A percentile compares a stretch with the other conserved stretches of the same genome.
phyloP scores from a whole-genome alignment of 768 basidiomycete genomes.

The Mycena olivaceomarginata region DNA sequence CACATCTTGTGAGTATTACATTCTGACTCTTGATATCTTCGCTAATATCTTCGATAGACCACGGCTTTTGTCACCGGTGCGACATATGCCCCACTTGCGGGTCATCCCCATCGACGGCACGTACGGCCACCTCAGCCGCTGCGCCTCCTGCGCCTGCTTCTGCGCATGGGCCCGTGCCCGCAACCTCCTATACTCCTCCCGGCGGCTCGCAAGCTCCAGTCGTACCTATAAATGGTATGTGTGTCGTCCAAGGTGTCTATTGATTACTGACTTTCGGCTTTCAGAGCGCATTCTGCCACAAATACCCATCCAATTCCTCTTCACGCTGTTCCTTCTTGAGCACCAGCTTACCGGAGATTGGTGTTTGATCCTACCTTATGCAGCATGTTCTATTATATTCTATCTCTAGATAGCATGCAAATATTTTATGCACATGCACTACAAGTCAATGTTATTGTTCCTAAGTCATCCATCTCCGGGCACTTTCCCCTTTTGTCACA shows the following conservation, averaged over 20 bases:
- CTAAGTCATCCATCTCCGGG: conserved; percentile 16
- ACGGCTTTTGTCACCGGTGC: conserved; percentile 16
- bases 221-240: conserved; percentile 14
- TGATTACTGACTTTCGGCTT: conserved; percentile 18
- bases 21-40: not conserved
- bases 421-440: conserved; percentile 14
- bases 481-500: too few relatives aligned
- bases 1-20: not conserved
- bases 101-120: conserved; percentile 7
- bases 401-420: conserved; percentile 14
- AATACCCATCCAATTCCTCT: conserved; percentile 29
- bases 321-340: conserved; percentile 35
- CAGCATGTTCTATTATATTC: conserved; percentile 20
- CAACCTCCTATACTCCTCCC: conserved; percentile 12
- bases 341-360: conserved; percentile 29
- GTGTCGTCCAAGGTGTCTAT: conserved; percentile 2
- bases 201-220: conserved; percentile 16
- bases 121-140: not conserved
- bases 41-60: conserved; percentile 19
- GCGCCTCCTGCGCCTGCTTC: conserved; percentile 21
- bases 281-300: conserved; percentile 29
- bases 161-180: not conserved
- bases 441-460: conserved; percentile 24
- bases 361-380: conserved; percentile 33
- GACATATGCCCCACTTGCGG: conserved; percentile 33